Evolutionary conservation across 768 basidiomycete genomes (phyloP).

Genomic region (Pleurotus pulmonarius): DNA sequence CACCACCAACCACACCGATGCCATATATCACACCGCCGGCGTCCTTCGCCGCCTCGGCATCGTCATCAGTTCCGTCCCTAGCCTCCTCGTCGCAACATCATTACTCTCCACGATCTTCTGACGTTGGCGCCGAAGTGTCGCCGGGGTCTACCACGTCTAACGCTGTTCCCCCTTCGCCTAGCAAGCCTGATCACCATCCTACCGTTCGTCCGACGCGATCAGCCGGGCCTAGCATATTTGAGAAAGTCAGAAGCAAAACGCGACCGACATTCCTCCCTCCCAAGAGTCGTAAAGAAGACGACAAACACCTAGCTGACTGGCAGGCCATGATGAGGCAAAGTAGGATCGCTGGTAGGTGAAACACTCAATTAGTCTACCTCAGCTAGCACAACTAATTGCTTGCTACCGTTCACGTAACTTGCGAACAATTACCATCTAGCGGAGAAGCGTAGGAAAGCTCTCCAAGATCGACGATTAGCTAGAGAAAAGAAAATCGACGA

Average conservation of each 20-base stretch:
- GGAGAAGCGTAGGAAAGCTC: constrained; percentile 62
- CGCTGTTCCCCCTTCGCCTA: neutral
- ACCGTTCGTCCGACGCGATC: constrained; percentile 49
- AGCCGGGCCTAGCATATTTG: constrained; percentile 64
- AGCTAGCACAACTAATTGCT: neutral
- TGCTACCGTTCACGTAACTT: neutral
- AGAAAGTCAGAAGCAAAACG: constrained; percentile 81
- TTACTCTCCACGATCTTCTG: constrained; percentile 18
- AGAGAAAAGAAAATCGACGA: constrained; percentile 70
- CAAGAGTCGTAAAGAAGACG: constrained; percentile 71
- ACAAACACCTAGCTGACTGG: constrained; percentile 84
- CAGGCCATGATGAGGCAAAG: constrained; percentile 85
- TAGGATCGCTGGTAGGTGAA: constrained; percentile 59
- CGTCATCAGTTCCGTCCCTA: neutral
- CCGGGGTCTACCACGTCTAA: neutral
- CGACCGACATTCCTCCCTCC: constrained; percentile 85
- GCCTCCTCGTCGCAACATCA: constrained; percentile 11
- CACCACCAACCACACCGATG: constrained; percentile 10
- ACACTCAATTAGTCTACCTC: neutral
- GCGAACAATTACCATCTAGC: constrained; percentile 34
- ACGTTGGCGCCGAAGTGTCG: constrained; percentile 17
- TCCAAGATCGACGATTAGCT: constrained; percentile 57
- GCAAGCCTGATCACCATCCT: constrained; percentile 11
- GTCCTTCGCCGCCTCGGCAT: neutral
- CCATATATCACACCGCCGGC: constrained; percentile 1